Evolutionary conservation across 306 rosid species (phyloP).

Genomic region (Neltuma alba): DNA sequence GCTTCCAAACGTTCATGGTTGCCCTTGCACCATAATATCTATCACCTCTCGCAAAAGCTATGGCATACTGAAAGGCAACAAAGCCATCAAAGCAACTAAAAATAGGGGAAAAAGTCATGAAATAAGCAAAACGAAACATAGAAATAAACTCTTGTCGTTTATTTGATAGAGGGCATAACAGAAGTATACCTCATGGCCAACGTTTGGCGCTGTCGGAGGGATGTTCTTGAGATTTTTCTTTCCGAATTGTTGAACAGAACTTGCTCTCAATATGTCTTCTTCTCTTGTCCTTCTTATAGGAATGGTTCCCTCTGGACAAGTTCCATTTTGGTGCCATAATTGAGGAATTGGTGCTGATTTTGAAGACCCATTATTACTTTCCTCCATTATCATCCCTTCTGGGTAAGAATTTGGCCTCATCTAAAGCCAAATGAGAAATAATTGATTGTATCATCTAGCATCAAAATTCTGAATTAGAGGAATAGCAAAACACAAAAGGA

Average conservation of each 20-base stretch:
- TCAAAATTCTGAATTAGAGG: not conserved
- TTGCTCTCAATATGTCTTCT: not conserved
- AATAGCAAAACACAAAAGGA: not conserved
- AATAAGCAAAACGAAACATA: slow-evolving; percentile 12
- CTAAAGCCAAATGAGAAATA: not conserved
- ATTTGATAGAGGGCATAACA: too few species aligned
- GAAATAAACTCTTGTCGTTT: too few species aligned
- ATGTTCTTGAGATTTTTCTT: slow-evolving; percentile 1
- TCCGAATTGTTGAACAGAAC: not conserved
- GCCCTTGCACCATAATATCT: slow-evolving; percentile 56
- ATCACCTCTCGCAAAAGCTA: slow-evolving; percentile 50
- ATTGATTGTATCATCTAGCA: not conserved
- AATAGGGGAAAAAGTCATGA: slow-evolving; percentile 26
- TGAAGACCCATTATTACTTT: not conserved
- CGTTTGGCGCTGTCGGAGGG: not conserved
- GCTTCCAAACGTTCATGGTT: slow-evolving; percentile 62
- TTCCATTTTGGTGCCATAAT: not conserved
- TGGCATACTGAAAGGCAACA: slow-evolving; percentile 56
- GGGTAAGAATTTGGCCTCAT: slow-evolving; percentile 2
- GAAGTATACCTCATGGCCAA: slow-evolving; percentile 49
- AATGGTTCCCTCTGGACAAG: slow-evolving; percentile 1
- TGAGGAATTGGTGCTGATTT: not conserved
- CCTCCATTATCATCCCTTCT: not conserved
- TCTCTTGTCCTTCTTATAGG: not conserved
- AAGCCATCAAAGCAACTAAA: slow-evolving; percentile 19